These are phyloP conservation scores for Eucalyptus coolabah DNA, from an alignment of 345 rosid genomes.

Conservation along the genomic window DNA sequence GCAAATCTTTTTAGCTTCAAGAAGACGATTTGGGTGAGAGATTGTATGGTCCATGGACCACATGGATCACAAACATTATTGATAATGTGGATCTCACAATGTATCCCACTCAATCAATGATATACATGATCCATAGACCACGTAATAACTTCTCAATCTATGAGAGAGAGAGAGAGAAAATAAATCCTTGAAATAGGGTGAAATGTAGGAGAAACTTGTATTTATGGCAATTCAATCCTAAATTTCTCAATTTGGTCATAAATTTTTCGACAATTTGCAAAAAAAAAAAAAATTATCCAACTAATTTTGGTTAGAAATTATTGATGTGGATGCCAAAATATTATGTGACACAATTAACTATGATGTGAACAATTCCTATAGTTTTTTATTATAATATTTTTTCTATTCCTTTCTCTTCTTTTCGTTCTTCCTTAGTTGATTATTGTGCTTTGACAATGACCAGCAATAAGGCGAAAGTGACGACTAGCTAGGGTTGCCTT, in stretches of 20 bases:
- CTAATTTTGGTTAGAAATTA: too few relatives aligned
- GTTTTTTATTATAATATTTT: too few relatives aligned
- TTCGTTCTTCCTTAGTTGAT: too few relatives aligned
- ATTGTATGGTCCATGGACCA: background rate
- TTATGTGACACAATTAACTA: fast-evolving
- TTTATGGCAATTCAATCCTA: too few relatives aligned
- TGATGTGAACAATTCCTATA: too few relatives aligned
- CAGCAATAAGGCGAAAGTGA: fast-evolving
- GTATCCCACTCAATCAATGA: background rate
- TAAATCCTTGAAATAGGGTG: background rate
- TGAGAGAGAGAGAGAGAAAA: background rate
- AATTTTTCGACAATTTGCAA: background rate
- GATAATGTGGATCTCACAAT: background rate
- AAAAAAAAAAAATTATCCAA: fast-evolving
- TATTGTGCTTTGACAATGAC: too few relatives aligned
- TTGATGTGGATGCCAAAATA: fast-evolving
- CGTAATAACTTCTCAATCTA: background rate
- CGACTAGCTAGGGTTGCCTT: background rate
- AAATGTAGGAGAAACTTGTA: background rate
- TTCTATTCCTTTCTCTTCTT: too few relatives aligned
- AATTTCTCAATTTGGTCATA: too few relatives aligned
- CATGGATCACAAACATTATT: background rate
- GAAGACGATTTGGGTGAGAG: background rate
- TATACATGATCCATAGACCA: background rate
- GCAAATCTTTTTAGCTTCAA: background rate